These are phyloP conservation scores for Lippia alba DNA, from an alignment of 305 asterid species.

Conservation along the genomic window DNA sequence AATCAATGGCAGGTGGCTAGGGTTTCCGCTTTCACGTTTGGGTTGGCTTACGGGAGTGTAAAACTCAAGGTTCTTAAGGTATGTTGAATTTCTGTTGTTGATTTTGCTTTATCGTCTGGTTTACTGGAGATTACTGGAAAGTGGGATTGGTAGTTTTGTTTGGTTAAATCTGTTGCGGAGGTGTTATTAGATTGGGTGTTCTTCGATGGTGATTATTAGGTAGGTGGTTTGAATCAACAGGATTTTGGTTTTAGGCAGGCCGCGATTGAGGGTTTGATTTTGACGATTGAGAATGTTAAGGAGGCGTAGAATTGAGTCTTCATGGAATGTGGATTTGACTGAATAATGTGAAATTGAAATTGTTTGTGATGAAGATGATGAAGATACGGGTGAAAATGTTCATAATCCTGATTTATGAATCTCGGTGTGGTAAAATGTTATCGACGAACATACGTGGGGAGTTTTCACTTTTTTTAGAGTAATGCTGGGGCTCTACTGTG, in stretches of 20 bases:
- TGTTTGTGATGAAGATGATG: neutral
- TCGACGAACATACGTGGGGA: neutral
- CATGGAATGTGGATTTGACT: neutral
- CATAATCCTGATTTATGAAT: neutral
- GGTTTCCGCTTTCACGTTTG: slow-evolving; percentile 76
- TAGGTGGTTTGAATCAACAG: neutral
- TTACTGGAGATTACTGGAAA: slow-evolving; percentile 2
- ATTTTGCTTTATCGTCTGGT: slow-evolving; percentile 5
- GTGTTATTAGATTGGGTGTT: slow-evolving; percentile 10
- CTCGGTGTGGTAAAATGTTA: neutral
- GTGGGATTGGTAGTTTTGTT: neutral
- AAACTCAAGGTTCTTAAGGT: slow-evolving; percentile 87
- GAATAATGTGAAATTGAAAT: too few relatives aligned
- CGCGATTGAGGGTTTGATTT: slow-evolving; percentile 8
- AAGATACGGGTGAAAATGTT: neutral
- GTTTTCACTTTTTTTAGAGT: neutral
- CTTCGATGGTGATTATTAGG: neutral
- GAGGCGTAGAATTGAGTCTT: slow-evolving; percentile 3
- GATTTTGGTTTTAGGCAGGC: neutral
- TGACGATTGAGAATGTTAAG: slow-evolving; percentile 23
- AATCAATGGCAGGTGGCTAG: slow-evolving; percentile 75
- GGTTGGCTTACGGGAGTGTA: slow-evolving; percentile 72
- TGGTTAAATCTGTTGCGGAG: neutral
- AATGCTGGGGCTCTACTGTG: neutral
- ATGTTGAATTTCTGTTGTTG: neutral